Base-by-base conservation (phyloP, 148 eudicot genomes). In the Tetragonia tetragonoides region DNA sequence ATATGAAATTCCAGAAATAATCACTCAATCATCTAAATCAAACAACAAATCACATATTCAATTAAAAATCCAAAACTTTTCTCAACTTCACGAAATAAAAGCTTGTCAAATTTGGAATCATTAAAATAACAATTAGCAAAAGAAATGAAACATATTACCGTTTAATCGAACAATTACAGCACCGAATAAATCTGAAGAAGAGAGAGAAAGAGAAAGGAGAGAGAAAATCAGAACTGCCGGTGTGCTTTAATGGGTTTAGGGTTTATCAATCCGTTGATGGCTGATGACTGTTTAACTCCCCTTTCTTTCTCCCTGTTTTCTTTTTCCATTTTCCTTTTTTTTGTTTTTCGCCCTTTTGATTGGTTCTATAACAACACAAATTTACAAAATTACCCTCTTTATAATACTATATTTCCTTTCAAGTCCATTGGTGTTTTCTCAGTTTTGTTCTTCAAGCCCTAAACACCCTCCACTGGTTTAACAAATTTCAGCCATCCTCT, bases 161-260 rank as follows among this genome's bases (percentile, higher is more conserved):
- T 8, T 15, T 72, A 46, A 60, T 69, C 56, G 15, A 6, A 51
- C n/a, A 61, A 71, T 81, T 72, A 59, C 41, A 76, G 60, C 60
- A 15, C 17, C 60, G 72, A 20, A 47, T 40, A 44, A 47, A 18
- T 53, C 39, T 34, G 44, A 47, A 67, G 44, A 10, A 44, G 53
- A 47, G 40, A 65, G 73, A 73, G 18, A 44, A 63, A 14, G 15
- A 4, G 3, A 24, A 7, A 42, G n/a, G 75, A 41, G 18, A 28
- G 54, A 37, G 60, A 15, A 40, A 46, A 16, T 3, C 60, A 17
- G 5, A 56, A 16, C n/a, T 10, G 15, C 17, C 42, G 21, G 3
- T 21, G 17, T n/a, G 74, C 34, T 10, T 14, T 71, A 44, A 54
- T 70, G 75, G 75, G 75, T 72, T 72, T 72, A 72, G 75, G 75